A percentile compares a stretch with the other conserved stretches of the same genome.
These are phyloP conservation scores for Ogataea wickerhamii DNA, from an alignment of 805 yeast genomes.

Conservation along the genomic window DNA sequence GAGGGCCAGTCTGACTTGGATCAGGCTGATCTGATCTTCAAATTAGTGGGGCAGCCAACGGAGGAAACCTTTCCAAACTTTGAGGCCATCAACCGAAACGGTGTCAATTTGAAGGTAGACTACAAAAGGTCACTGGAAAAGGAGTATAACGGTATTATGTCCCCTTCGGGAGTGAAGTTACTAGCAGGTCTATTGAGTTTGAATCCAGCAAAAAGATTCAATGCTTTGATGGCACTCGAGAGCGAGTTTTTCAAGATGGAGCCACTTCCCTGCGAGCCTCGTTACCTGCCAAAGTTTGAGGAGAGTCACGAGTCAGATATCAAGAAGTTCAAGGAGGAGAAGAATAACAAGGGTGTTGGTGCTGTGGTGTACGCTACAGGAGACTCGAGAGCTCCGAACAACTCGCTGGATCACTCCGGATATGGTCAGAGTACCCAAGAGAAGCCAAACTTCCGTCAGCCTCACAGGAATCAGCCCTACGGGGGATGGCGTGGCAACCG, in stretches of 20 bases:
- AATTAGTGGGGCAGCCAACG: slow-evolving; percentile 76
- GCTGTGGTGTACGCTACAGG: no score
- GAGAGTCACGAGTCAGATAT: slow-evolving; percentile 89
- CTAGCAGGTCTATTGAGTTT: slow-evolving; percentile 59
- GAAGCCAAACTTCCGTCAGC: neutral
- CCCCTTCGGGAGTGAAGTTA: slow-evolving; percentile 48
- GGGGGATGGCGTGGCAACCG: neutral
- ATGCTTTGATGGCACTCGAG: slow-evolving; percentile 73
- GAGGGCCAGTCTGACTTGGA: slow-evolving; percentile 84
- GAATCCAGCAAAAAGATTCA: slow-evolving; percentile 69
- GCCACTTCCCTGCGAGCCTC: slow-evolving; percentile 60
- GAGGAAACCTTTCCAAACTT: slow-evolving; percentile 59
- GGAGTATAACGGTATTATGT: slow-evolving; percentile 39
- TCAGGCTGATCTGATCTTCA: slow-evolving; percentile 80
- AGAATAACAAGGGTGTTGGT: slow-evolving; percentile 6
- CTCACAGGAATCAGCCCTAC: neutral
- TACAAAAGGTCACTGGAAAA: slow-evolving; percentile 42
- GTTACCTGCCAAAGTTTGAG: slow-evolving; percentile 62
- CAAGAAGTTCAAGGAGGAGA: slow-evolving; percentile 48
- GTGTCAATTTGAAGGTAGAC: slow-evolving; percentile 33
- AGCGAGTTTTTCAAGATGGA: slow-evolving; percentile 64
- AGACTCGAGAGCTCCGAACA: slow-evolving; percentile 13
- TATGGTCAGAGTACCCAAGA: slow-evolving; percentile 1
- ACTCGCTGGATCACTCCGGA: slow-evolving; percentile 17
- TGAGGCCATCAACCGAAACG: slow-evolving; percentile 53